Evolutionary conservation across 192 early-diverging fungal species (phyloP).

Genomic region (Backusella sp.): DNA sequence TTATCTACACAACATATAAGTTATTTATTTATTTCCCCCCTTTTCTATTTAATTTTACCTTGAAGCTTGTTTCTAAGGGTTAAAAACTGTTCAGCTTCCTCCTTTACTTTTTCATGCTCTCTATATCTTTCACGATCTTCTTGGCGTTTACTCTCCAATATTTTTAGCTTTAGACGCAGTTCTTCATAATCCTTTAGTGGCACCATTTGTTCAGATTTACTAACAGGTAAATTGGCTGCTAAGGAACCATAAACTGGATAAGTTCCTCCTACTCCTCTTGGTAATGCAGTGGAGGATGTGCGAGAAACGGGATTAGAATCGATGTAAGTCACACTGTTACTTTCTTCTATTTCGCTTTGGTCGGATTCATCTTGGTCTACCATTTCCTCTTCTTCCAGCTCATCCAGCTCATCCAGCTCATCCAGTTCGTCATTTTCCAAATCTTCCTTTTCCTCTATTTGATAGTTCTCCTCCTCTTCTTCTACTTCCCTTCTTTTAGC

Average conservation of each 20-base stretch:
- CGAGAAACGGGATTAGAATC: neutral
- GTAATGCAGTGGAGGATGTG: constrained; percentile 6
- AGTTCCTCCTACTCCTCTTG: neutral
- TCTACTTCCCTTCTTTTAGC: constrained; percentile 12
- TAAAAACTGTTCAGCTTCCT: constrained; percentile 71
- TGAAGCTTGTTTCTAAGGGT: constrained; percentile 65
- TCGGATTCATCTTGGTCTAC: constrained; percentile 6
- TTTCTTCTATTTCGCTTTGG: neutral
- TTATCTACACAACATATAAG: constrained; percentile 41
- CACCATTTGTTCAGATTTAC: constrained; percentile 42
- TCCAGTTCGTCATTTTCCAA: constrained; percentile 16
- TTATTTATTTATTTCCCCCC: neutral
- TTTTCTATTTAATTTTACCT: constrained; percentile 28
- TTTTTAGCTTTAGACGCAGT: constrained; percentile 69
- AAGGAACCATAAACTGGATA: constrained; percentile 17
- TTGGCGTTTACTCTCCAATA: constrained; percentile 77
- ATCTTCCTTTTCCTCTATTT: constrained; percentile 1
- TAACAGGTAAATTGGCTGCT: constrained; percentile 16
- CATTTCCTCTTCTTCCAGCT: constrained; percentile 33
- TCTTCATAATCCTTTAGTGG: constrained; percentile 78
- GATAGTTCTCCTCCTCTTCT: constrained; percentile 6
- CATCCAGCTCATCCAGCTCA: constrained; percentile 37
- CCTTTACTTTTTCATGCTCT: constrained; percentile 68
- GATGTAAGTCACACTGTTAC: neutral
- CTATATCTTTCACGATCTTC: constrained; percentile 76